phyloP scores from a whole-genome alignment of 208 protist genomes.

The Trypanosoma cruzi region DNA sequence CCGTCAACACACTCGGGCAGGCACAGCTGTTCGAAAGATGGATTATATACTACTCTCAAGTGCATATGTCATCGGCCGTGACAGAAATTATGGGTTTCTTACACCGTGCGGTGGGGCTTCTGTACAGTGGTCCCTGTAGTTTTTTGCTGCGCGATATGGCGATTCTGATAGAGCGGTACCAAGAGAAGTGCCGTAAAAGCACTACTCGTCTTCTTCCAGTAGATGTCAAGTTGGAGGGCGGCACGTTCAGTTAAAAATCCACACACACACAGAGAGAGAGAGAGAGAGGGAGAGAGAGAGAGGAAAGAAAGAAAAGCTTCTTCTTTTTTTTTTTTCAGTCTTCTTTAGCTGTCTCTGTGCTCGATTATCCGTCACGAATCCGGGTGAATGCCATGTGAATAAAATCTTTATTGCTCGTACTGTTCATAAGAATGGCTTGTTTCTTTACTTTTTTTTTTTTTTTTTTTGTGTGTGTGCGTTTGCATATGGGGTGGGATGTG shows the following conservation, averaged over 20 bases:
- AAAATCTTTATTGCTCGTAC: too few relatives aligned
- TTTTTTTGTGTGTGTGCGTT: background rate
- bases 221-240: constrained; percentile 50
- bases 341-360: background rate
- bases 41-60: constrained; percentile 66
- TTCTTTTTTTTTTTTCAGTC: background rate
- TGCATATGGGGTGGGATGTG: background rate
- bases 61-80: constrained; percentile 27
- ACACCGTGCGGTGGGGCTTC: constrained; percentile 41
- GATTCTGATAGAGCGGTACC: constrained; percentile 65
- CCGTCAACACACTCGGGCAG: constrained; percentile 63
- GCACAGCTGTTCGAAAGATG: constrained; percentile 76
- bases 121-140: constrained; percentile 64
- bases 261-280: background rate
- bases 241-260: constrained; percentile 1
- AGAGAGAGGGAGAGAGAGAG: constrained; percentile 32
- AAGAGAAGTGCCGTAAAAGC: constrained; percentile 69
- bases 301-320: constrained; percentile 54
- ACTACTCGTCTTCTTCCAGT: constrained; percentile 59
- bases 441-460: background rate
- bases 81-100: constrained; percentile 46
- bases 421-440: background rate
- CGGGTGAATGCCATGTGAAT: too few relatives aligned
- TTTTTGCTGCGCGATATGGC: constrained; percentile 82
- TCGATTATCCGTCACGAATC: too few relatives aligned